Percentiles rank a stretch among this genome's conserved stretches.
These are phyloP conservation scores for Yamadazyma atmosphaerica DNA, from an alignment of 1,139 yeast genomes.

Conservation along the genomic window DNA sequence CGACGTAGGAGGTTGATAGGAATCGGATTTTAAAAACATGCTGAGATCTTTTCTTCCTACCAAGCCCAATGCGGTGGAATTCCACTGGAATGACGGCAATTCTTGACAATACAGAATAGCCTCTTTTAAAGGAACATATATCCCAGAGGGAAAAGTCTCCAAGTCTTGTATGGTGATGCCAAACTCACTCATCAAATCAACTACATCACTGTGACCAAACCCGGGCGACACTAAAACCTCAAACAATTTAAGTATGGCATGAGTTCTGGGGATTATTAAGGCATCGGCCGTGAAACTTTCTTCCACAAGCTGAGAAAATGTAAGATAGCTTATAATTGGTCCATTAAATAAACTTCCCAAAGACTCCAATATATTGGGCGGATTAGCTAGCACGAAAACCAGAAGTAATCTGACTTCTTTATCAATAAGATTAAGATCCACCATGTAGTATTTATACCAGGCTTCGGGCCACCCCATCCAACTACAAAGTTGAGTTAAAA, in stretches of 20 bases:
- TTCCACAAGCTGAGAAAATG: slow-evolving; percentile 68
- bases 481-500: slow-evolving; percentile 60
- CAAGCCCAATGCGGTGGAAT: slow-evolving; percentile 50
- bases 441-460: slow-evolving; percentile 64
- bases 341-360: slow-evolving; percentile 51
- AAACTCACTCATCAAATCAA: slow-evolving; percentile 59
- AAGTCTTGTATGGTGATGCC: slow-evolving; percentile 52
- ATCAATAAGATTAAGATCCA: slow-evolving; percentile 25
- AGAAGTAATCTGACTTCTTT: slow-evolving; percentile 33
- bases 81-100: slow-evolving; percentile 52
- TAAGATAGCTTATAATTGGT: slow-evolving; percentile 52
- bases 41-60: slow-evolving; percentile 69
- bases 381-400: slow-evolving; percentile 44
- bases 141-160: slow-evolving; percentile 74
- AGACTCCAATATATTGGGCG: slow-evolving; percentile 59
- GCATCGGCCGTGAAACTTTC: slow-evolving; percentile 64
- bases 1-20: slow-evolving; percentile 19
- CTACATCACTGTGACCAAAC: slow-evolving; percentile 52
- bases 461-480: slow-evolving; percentile 76
- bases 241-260: slow-evolving; percentile 55
- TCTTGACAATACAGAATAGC: slow-evolving; percentile 59
- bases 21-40: slow-evolving; percentile 23
- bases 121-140: slow-evolving; percentile 64
- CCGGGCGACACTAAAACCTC: slow-evolving; percentile 60
- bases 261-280: slow-evolving; percentile 63